Conservation (phyloP, 1,284 basidiomycete genomes). For the Pseudozyma sp. region DNA sequence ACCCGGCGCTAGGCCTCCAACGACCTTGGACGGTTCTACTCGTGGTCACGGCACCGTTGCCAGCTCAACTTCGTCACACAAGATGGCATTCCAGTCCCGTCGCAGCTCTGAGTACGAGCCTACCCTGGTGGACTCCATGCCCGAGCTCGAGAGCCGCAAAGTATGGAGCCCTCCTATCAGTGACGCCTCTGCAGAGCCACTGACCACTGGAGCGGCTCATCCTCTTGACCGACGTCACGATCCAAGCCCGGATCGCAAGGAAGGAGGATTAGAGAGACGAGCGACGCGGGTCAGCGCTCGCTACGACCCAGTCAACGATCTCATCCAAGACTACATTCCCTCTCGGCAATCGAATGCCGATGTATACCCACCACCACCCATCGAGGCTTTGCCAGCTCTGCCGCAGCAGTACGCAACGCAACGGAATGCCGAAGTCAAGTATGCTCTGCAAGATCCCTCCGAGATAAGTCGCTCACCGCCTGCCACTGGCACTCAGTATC, state of each 20-base stretch:
- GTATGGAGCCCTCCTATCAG: slow-evolving; percentile 20
- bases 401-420: slow-evolving; percentile 25
- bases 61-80: slow-evolving; percentile 41
- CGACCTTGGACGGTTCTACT: slow-evolving; percentile 19
- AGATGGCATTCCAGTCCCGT: slow-evolving; percentile 13
- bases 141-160: slow-evolving; percentile 30
- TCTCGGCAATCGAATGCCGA: slow-evolving; percentile 26
- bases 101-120: slow-evolving; percentile 43
- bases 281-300: slow-evolving; percentile 40
- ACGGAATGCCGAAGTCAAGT: slow-evolving; percentile 15
- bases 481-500: slow-evolving; percentile 2
- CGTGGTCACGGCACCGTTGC: slow-evolving; percentile 28
- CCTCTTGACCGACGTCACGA: slow-evolving; percentile 22
- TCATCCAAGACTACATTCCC: slow-evolving; percentile 53
- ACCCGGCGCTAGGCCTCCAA: slow-evolving; percentile 9
- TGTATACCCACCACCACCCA: slow-evolving; percentile 34
- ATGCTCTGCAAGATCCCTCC: slow-evolving; percentile 27
- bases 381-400: slow-evolving; percentile 26
- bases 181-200: slow-evolving; percentile 6
- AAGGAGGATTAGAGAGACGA: slow-evolving; percentile 23
- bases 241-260: slow-evolving; percentile 5
- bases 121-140: slow-evolving; percentile 32
- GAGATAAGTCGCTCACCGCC: slow-evolving; percentile 11
- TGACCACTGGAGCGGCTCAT: slow-evolving; percentile 10
- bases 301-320: slow-evolving; percentile 54